Conservation (phyloP, 345 rosid species). For the Lagerstroemia speciosa region DNA sequence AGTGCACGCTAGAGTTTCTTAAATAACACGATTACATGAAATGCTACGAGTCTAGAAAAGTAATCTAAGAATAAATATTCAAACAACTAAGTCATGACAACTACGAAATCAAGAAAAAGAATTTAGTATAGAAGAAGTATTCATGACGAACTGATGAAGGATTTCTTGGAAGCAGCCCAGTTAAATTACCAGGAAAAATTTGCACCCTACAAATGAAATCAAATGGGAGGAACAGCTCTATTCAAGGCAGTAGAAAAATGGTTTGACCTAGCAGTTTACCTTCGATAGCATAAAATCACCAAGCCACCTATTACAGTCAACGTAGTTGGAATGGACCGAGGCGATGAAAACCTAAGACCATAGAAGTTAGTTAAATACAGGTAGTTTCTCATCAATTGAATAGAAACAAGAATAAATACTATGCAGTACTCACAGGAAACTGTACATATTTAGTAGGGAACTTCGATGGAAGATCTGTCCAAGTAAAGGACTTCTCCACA, state of each 20-base stretch:
- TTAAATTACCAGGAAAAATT: not conserved
- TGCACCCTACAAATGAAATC: not conserved
- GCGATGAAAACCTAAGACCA: slow-evolving; percentile 75
- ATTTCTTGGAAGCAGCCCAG: not conserved
- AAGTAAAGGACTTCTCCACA: slow-evolving; percentile 92
- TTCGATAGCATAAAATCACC: slow-evolving; percentile 89
- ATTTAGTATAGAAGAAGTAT: not conserved
- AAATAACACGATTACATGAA: not conserved
- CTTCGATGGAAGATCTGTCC: slow-evolving; percentile 85
- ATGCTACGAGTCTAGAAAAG: not conserved
- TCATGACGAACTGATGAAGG: not conserved
- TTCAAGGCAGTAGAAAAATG: not conserved
- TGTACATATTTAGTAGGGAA: slow-evolving; percentile 93
- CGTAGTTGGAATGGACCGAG: slow-evolving; percentile 86
- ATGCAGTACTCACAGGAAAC: slow-evolving; percentile 91
- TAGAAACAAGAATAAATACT: not conserved
- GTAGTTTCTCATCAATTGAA: not conserved
- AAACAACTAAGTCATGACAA: not conserved
- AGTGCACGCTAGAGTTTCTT: not conserved
- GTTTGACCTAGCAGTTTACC: slow-evolving; percentile 26
- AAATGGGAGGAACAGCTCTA: not conserved
- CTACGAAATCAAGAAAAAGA: not conserved
- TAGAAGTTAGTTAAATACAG: slow-evolving; percentile 7
- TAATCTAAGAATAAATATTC: not conserved
- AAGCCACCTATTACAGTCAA: slow-evolving; percentile 94